Conservation (phyloP, 78 protist species). For the Dictyostelium discoideum region DNA sequence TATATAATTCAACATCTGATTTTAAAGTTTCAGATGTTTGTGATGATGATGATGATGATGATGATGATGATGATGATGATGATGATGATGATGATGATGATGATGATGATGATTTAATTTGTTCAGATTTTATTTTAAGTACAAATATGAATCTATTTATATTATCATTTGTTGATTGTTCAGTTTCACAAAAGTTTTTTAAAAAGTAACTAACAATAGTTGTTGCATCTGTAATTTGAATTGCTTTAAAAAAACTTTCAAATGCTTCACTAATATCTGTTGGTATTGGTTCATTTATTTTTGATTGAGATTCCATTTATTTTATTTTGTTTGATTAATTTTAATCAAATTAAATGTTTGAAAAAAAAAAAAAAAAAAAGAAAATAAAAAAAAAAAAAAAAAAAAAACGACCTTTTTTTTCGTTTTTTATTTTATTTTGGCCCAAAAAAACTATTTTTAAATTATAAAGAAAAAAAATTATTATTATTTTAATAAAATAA, state of each 20-base stretch:
- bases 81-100: background rate
- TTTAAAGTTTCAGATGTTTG: background rate
- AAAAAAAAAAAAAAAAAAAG: background rate
- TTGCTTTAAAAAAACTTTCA: conserved; percentile 18
- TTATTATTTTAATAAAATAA: no score
- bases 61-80: background rate
- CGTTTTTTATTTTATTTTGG: background rate
- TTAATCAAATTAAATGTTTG: background rate
- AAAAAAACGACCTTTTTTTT: background rate
- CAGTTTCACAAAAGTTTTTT: conserved; percentile 25
- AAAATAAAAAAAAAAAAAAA: background rate
- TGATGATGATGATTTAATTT: background rate
- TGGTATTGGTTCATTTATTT: background rate
- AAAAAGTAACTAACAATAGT: conserved; percentile 2
- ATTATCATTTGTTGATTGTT: conserved; percentile 18
- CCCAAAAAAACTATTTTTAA: background rate
- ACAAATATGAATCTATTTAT: conserved; percentile 10
- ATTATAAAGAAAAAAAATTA: no score
- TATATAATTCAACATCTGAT: background rate
- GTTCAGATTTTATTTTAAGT: conserved; percentile 19
- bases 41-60: background rate
- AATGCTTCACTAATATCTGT: conserved; percentile 6
- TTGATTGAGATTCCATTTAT: background rate
- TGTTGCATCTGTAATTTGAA: conserved; percentile 25
- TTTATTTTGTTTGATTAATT: background rate